Conservation (phyloP, 495 filamentous ascomycete genomes). For the Margaritispora aquatica region DNA sequence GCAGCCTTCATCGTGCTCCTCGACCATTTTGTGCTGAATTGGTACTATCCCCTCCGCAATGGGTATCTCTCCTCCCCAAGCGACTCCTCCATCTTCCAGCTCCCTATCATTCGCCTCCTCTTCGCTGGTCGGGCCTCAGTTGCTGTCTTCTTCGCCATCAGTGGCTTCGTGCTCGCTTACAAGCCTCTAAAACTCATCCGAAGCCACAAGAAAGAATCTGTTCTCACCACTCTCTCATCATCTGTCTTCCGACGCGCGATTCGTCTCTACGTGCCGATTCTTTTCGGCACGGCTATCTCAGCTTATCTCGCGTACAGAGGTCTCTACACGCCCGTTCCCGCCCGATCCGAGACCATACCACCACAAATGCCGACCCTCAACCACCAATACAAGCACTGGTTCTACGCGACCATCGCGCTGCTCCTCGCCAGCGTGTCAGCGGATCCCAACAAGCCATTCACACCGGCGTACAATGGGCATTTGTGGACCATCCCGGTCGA, state of each 20-base stretch:
- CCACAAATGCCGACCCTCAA: conserved; percentile 28
- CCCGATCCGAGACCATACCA: conserved; percentile 5
- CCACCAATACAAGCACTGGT: conserved; percentile 44
- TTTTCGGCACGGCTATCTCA: conserved; percentile 53
- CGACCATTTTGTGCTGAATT: conserved; percentile 33
- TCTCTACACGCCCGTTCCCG: not conserved
- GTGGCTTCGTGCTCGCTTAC: conserved; percentile 59
- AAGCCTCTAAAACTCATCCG: conserved; percentile 53
- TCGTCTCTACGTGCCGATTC: conserved; percentile 54
- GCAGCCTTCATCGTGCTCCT: conserved; percentile 45
- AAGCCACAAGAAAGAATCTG: conserved; percentile 24
- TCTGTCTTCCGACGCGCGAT: conserved; percentile 57
- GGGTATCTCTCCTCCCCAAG: conserved; percentile 35
- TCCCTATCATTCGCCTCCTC: conserved; percentile 55
- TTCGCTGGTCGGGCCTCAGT: conserved; percentile 63
- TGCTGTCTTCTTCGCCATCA: conserved; percentile 66
- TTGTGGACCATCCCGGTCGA: conserved; percentile 69
- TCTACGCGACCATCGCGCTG: conserved; percentile 36
- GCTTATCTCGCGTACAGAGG: not conserved
- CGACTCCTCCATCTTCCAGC: conserved; percentile 40
- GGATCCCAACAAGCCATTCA: conserved; percentile 39
- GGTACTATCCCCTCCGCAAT: conserved; percentile 27
- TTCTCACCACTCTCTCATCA: conserved; percentile 37
- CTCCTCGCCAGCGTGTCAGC: conserved; percentile 13
- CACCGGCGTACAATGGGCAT: conserved; percentile 49